Percentiles rank a stretch among this genome's conserved stretches.
These are phyloP conservation scores for Suhomyces vadensis DNA, from an alignment of 805 yeast genomes.

Conservation along the genomic window DNA sequence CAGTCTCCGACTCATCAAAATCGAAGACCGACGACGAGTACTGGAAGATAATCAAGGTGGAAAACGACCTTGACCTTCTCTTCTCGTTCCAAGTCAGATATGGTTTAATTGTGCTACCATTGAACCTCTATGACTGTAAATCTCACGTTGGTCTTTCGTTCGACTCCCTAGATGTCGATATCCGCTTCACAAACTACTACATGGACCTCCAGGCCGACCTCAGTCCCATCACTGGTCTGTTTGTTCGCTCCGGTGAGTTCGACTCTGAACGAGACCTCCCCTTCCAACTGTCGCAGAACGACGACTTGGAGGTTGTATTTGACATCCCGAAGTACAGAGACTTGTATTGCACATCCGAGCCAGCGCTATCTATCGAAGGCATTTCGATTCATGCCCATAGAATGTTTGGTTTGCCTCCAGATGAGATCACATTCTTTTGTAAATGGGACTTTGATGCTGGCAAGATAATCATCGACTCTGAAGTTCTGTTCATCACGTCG, in stretches of 20 bases:
- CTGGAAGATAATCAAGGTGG: constrained; percentile 46
- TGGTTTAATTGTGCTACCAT: constrained; percentile 75
- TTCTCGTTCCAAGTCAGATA: constrained; percentile 68
- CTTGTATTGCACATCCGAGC: constrained; percentile 7
- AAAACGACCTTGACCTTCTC: constrained; percentile 76
- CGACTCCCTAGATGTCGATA: constrained; percentile 68
- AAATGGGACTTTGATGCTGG: constrained; percentile 86
- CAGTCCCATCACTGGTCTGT: constrained; percentile 51
- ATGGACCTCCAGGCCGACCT: constrained; percentile 86
- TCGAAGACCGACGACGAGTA: constrained; percentile 22
- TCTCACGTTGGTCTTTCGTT: constrained; percentile 64
- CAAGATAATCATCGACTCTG: constrained; percentile 51
- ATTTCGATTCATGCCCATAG: constrained; percentile 79
- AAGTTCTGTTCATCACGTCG: constrained; percentile 46
- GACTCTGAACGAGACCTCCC: too few species aligned
- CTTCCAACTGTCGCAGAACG: constrained; percentile 11
- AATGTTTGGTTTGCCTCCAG: constrained; percentile 89
- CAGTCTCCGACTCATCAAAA: neutral
- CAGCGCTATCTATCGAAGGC: constrained; percentile 51
- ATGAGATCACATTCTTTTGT: constrained; percentile 83
- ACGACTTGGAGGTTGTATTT: constrained; percentile 17
- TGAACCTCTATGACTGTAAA: constrained; percentile 62
- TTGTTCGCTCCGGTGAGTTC: constrained; percentile 24
- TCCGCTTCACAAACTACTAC: constrained; percentile 86
- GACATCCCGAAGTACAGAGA: constrained; percentile 25